phyloP scores from a whole-genome alignment of 495 filamentous ascomycete species.

The Tricharina praecox region DNA sequence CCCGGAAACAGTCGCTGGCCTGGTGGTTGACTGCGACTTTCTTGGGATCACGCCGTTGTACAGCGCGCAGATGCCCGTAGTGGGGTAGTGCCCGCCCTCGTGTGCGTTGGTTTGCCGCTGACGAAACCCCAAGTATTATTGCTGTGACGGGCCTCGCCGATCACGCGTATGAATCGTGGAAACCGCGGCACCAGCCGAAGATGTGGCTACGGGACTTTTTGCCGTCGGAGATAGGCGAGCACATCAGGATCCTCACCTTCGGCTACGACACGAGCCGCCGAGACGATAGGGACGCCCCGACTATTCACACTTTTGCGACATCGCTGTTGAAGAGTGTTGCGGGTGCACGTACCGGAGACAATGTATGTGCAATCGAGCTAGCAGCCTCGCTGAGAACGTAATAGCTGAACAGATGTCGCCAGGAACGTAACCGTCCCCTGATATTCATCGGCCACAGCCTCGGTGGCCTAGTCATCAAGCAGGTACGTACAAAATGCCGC shows the following conservation, averaged over 20 bases:
- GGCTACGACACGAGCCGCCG: constrained; percentile 4
- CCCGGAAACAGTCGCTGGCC: neutral
- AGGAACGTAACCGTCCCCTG: constrained; percentile 8
- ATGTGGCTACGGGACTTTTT: constrained; percentile 13
- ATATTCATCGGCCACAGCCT: constrained; percentile 17
- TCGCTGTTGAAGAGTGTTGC: neutral
- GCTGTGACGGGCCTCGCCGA: constrained; percentile 4
- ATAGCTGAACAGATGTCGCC: neutral
- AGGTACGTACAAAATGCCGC: constrained; percentile 9
- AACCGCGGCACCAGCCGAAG: neutral
- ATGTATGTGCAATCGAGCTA: neutral
- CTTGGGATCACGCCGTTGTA: neutral
- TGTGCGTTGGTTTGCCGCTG: neutral
- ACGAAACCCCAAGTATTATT: neutral
- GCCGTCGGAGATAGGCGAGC: neutral
- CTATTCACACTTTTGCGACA: neutral
- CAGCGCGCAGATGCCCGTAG: neutral
- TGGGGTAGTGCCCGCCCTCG: neutral
- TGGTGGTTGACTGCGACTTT: neutral
- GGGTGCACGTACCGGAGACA: neutral
- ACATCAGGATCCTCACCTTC: constrained; percentile 5
- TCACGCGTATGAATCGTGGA: constrained; percentile 11
- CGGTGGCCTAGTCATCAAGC: no score
- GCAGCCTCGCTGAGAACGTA: neutral
- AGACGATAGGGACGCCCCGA: neutral